phyloP scores from a whole-genome alignment of 805 yeast species.

The Schwanniomyces pseudopolymorphus region DNA sequence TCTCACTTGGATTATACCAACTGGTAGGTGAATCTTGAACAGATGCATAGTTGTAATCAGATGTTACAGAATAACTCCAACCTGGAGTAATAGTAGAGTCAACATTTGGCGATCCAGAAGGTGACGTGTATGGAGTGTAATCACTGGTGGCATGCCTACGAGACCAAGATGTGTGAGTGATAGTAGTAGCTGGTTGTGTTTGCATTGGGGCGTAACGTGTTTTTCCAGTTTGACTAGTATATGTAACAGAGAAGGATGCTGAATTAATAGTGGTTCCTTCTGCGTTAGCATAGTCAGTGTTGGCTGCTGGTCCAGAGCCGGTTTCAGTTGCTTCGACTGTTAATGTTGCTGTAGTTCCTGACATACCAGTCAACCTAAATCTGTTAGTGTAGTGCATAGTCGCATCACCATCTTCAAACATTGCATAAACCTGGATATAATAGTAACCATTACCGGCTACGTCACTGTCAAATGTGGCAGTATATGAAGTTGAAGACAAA shows the following conservation, averaged over 20 bases:
- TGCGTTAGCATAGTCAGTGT: constrained; percentile 28
- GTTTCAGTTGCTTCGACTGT: constrained; percentile 22
- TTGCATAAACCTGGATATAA: constrained; percentile 67
- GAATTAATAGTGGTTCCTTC: constrained; percentile 24
- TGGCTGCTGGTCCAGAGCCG: constrained; percentile 41
- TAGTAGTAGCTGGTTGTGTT: constrained; percentile 70
- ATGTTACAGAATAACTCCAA: constrained; percentile 70
- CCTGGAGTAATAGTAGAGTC: constrained; percentile 80
- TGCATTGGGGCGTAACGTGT: constrained; percentile 93
- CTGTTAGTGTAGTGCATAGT: constrained; percentile 69
- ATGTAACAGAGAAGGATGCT: constrained; percentile 61
- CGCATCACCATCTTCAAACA: constrained; percentile 28
- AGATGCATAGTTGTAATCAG: constrained; percentile 66
- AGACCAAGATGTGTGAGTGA: constrained; percentile 68
- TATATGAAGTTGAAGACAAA: constrained; percentile 24
- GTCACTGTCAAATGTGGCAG: constrained; percentile 42
- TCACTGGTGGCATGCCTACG: constrained; percentile 67
- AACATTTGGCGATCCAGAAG: constrained; percentile 41
- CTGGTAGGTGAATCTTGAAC: constrained; percentile 68
- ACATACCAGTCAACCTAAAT: constrained; percentile 68
- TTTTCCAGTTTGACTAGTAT: constrained; percentile 74
- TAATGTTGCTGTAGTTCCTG: constrained; percentile 60
- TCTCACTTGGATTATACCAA: constrained; percentile 61
- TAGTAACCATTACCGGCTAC: constrained; percentile 64
- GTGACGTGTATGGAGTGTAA: constrained; percentile 53